Evolutionary conservation across 805 yeast genomes (phyloP).

Genomic region (Candida pseudofarinosa): DNA sequence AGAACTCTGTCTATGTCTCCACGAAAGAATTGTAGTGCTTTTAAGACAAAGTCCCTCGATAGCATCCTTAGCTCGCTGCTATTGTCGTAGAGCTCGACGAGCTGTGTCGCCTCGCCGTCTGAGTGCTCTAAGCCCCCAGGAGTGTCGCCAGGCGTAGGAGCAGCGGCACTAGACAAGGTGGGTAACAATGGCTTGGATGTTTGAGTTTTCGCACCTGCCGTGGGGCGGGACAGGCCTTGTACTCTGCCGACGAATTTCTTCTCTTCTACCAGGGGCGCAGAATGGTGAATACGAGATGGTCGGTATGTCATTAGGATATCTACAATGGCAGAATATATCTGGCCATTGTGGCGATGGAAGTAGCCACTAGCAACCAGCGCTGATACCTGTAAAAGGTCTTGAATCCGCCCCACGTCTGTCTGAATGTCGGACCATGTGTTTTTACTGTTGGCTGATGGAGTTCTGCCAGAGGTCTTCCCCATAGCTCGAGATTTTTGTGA

Average conservation of each 20-base stretch:
- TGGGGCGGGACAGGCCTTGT: conserved; percentile 19
- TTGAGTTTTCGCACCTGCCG: not conserved
- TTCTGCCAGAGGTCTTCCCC: not conserved
- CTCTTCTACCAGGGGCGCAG: not conserved
- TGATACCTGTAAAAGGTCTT: conserved; percentile 15
- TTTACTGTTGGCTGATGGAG: conserved; percentile 1
- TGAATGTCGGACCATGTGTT: conserved; percentile 10
- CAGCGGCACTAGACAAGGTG: not conserved
- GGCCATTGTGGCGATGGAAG: conserved; percentile 23
- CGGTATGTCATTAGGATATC: conserved; percentile 24
- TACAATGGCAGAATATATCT: conserved; percentile 29
- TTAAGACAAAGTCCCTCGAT: conserved; percentile 26
- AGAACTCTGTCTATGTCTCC: conserved; percentile 41
- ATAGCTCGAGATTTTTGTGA: not conserved
- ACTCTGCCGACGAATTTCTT: conserved; percentile 28
- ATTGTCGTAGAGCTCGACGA: not conserved
- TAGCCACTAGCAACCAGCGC: conserved; percentile 10
- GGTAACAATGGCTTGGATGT: not conserved
- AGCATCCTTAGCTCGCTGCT: not conserved
- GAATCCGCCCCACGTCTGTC: conserved; percentile 16
- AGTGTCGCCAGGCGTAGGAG: too few relatives aligned
- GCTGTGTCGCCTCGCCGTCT: not conserved
- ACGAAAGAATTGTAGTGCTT: conserved; percentile 38
- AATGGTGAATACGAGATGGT: not conserved
- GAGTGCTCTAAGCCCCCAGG: not conserved